Evolutionary conservation across 2,329 filamentous ascomycete genomes (phyloP).

Genomic region (Nothophaeocryptopus gaeumannii): DNA sequence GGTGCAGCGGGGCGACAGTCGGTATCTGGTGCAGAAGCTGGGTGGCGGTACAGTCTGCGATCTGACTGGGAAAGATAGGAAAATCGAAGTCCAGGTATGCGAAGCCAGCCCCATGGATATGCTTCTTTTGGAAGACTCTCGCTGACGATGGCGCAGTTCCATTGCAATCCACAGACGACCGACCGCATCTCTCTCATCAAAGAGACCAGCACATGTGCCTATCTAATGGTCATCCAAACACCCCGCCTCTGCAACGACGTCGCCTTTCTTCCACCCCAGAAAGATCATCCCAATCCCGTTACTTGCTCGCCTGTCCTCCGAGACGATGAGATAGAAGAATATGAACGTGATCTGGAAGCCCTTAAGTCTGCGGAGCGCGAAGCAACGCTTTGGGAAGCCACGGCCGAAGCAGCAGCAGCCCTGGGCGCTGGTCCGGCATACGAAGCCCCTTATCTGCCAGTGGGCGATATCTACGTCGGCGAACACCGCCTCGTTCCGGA

Average conservation of each 20-base stretch:
- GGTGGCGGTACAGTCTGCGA: constrained; percentile 80
- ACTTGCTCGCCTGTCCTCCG: constrained; percentile 69
- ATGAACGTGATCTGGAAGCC: constrained; percentile 30
- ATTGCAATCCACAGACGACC: constrained; percentile 71
- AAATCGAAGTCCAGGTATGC: constrained; percentile 72
- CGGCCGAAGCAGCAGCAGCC: constrained; percentile 33
- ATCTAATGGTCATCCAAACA: constrained; percentile 90
- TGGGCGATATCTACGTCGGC: constrained; percentile 60
- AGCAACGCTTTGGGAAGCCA: constrained; percentile 21
- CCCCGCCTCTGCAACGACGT: constrained; percentile 83
- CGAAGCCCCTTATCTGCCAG: constrained; percentile 30
- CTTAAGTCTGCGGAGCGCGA: constrained; percentile 21
- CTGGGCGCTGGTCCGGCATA: constrained; percentile 1
- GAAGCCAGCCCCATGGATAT: neutral
- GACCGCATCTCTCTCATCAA: constrained; percentile 91
- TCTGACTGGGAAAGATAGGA: constrained; percentile 74
- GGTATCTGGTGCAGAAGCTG: constrained; percentile 81
- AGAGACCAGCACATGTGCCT: constrained; percentile 84
- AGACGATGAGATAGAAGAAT: constrained; percentile 49
- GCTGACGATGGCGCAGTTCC: constrained; percentile 48
- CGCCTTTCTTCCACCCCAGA: constrained; percentile 78
- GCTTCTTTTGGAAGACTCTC: neutral
- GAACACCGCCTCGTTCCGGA: constrained; percentile 54
- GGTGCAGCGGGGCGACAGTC: constrained; percentile 76
- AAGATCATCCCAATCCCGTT: constrained; percentile 73